Conservation (phyloP, 78 protist genomes). For the Pigoraptor vietnamica region DNA sequence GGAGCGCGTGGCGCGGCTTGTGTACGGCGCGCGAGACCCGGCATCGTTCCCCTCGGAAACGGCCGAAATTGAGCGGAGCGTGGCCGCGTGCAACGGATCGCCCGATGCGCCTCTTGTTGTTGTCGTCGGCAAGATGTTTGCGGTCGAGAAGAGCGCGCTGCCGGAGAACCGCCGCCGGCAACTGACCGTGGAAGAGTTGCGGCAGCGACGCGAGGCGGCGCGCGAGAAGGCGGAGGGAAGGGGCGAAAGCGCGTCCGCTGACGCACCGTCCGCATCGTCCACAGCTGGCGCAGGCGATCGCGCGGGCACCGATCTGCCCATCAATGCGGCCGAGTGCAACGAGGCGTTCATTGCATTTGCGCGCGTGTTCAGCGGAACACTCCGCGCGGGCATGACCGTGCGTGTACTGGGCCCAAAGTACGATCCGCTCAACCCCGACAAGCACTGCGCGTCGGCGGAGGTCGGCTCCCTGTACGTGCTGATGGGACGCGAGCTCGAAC, state of each 20-base stretch:
- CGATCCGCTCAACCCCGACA: slow-evolving; percentile 40
- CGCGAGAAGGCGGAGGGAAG: background rate
- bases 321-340: background rate
- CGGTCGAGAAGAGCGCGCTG: background rate
- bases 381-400: slow-evolving; percentile 41
- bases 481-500: slow-evolving; percentile 85
- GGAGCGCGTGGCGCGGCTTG: background rate
- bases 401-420: slow-evolving; percentile 59
- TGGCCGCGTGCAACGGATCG: background rate
- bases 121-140: slow-evolving; percentile 27
- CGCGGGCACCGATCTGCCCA: background rate
- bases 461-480: slow-evolving; percentile 55
- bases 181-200: background rate
- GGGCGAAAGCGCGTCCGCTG: background rate
- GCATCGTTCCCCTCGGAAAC: background rate
- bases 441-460: slow-evolving; percentile 5
- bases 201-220: background rate
- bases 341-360: slow-evolving; percentile 55
- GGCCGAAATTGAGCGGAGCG: background rate
- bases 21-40: background rate
- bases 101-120: background rate
- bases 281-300: background rate
- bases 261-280: background rate
- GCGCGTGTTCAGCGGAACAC: slow-evolving; percentile 72
- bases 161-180: slow-evolving; percentile 3